These are phyloP conservation scores for Schwanniomyces polymorphus DNA, from an alignment of 805 yeast genomes.

Conservation along the genomic window DNA sequence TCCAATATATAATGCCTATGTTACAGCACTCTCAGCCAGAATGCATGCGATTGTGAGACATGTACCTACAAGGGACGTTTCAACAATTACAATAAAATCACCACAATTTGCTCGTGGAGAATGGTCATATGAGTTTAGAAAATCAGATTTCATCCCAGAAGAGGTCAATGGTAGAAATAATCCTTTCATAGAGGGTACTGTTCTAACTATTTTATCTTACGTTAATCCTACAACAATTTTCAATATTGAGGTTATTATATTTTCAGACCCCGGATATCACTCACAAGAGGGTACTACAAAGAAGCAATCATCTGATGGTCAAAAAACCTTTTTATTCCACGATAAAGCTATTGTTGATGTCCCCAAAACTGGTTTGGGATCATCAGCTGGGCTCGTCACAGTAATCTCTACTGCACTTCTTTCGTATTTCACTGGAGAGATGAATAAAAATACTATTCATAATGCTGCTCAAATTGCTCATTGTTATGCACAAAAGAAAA, in stretches of 20 bases:
- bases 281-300: constrained; percentile 56
- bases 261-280: constrained; percentile 87
- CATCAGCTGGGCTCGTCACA: constrained; percentile 91
- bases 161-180: constrained; percentile 45
- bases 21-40: constrained; percentile 83
- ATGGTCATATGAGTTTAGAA: constrained; percentile 55
- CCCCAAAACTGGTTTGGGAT: constrained; percentile 93
- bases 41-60: constrained; percentile 72
- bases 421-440: constrained; percentile 44
- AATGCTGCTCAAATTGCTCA: constrained; percentile 88
- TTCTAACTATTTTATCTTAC: constrained; percentile 57
- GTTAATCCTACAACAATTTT: constrained; percentile 32
- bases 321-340: constrained; percentile 60
- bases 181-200: constrained; percentile 73
- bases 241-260: constrained; percentile 56
- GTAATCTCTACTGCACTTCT: constrained; percentile 72
- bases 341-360: constrained; percentile 60
- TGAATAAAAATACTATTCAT: constrained; percentile 51
- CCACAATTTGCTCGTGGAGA: constrained; percentile 74
- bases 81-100: constrained; percentile 51
- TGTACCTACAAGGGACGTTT: background rate
- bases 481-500: constrained; percentile 90
- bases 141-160: constrained; percentile 11
- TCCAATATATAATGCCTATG: constrained; percentile 71
- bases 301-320: constrained; percentile 33